Evolutionary conservation across 2,329 filamentous ascomycete species (phyloP), one percentile per base, ranked within the genome.

Genomic region (Cladosporium sp.): DNA sequence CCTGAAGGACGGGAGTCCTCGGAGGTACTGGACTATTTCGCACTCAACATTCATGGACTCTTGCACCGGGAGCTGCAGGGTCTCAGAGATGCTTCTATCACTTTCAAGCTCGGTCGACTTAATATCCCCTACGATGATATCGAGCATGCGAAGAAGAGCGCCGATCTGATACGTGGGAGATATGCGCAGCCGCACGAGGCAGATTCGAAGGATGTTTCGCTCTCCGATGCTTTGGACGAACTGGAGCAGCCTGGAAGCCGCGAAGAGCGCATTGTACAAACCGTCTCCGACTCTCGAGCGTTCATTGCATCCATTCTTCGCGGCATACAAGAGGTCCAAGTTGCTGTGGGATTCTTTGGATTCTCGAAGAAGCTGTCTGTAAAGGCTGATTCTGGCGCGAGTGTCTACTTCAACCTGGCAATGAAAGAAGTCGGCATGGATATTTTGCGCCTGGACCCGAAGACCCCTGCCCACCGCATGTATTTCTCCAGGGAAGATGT

Each of bases 351-450:
- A 74, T 94, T 93, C 73, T 83, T 97, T 65, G 90, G 91, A 17
- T 76, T 99, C 60, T 92, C 90, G 20, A 94, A 92, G 73, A 87
- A 86, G 67, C 82, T 97, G 12, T 81, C 87, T 39, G 81, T 85
- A 1, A 80, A 90, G 60, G 84, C 86, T 62, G 81, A 87, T 3
- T 81, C 82, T 3, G 85, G 87, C 28, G 80, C 82, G n/a, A 87
- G 90, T 3, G 82, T 96, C 7, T 85, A 89, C 60, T 80, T 97
- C 61, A 96, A 93, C 69, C 83, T 92, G 45, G 92, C 93, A 6
- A 96, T 96, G 84, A 97, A 99, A 73, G 95, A 99, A 72, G 86
- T 99, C 42, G 93, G 93, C 61, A 84, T 99, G 70, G 94, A 99
- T 70, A 79, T 99, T 40, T 88, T 97, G 71, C 87, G 93, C 20